These are phyloP conservation scores for Plectosphaerella sp. DNA, from an alignment of 2,329 filamentous ascomycete species.

Conservation along the genomic window DNA sequence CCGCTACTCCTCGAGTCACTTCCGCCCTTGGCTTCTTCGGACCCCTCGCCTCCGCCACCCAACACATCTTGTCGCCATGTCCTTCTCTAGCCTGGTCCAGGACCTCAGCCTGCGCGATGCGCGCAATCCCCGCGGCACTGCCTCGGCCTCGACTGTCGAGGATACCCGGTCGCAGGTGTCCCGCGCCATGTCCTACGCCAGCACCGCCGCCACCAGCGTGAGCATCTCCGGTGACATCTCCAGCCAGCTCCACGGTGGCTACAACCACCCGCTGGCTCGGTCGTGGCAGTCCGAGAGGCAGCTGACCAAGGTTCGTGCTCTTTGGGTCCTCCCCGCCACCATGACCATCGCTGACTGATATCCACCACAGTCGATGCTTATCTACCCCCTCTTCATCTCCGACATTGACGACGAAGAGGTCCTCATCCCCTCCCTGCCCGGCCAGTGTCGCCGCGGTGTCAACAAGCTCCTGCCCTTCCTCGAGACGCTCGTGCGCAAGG, in stretches of 20 bases:
- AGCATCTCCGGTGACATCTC: conserved; percentile 73
- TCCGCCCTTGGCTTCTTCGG: neutral
- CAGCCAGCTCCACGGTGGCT: conserved; percentile 79
- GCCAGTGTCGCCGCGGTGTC: conserved; percentile 82
- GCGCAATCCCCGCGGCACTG: conserved; percentile 36
- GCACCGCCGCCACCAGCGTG: conserved; percentile 63
- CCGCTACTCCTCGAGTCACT: neutral
- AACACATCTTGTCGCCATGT: conserved; percentile 40
- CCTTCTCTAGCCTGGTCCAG: conserved; percentile 64
- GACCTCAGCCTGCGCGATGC: conserved; percentile 57
- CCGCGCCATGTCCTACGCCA: conserved; percentile 60
- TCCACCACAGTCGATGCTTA: conserved; percentile 79
- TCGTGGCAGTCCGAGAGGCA: conserved; percentile 82
- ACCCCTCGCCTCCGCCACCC: neutral
- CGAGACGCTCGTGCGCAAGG: conserved; percentile 81
- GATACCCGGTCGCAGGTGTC: conserved; percentile 59
- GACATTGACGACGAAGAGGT: conserved; percentile 91
- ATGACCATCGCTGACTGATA: conserved; percentile 2
- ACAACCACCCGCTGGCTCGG: conserved; percentile 73
- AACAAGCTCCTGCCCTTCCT: conserved; percentile 84
- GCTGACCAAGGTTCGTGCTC: conserved; percentile 67
- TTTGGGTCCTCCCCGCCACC: neutral
- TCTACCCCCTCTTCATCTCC: conserved; percentile 95
- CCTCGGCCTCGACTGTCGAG: conserved; percentile 51
- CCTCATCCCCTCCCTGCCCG: conserved; percentile 83